Percentiles rank a stretch among this genome's conserved stretches.
Evolutionary conservation across 306 rosid genomes (phyloP).

Genomic region (Dryas octopetala): DNA sequence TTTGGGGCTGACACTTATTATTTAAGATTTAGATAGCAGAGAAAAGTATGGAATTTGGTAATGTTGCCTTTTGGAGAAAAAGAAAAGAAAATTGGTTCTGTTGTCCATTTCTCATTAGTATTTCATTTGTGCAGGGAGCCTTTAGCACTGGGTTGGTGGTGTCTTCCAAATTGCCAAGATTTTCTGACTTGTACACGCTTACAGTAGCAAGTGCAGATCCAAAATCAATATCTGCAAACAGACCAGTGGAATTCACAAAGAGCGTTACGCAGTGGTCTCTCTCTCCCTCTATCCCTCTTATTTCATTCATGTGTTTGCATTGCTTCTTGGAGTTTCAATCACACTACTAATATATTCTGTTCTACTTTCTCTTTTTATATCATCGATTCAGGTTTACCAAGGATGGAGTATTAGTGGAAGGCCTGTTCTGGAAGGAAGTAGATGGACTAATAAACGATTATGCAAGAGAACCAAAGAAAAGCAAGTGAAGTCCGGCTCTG

Average conservation of each 20-base stretch:
- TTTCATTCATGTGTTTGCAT: not conserved
- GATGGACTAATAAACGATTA: slow-evolving; percentile 52
- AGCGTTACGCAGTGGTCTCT: slow-evolving; percentile 54
- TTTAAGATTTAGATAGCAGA: not conserved
- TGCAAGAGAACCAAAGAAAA: slow-evolving; percentile 54
- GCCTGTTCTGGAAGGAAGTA: slow-evolving; percentile 63
- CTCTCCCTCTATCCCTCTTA: not conserved
- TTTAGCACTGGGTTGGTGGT: slow-evolving; percentile 54
- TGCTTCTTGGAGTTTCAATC: slow-evolving; percentile 1
- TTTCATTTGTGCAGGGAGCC: slow-evolving; percentile 40
- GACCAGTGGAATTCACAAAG: slow-evolving; percentile 47
- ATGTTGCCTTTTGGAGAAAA: not conserved
- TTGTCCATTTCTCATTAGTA: not conserved
- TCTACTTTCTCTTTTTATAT: not conserved
- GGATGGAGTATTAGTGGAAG: slow-evolving; percentile 63
- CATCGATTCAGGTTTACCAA: slow-evolving; percentile 53
- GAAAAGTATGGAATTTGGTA: not conserved
- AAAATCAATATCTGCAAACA: slow-evolving; percentile 60
- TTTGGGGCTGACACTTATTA: not conserved
- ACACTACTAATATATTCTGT: not conserved
- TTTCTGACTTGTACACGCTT: slow-evolving; percentile 58
- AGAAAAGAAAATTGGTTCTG: not conserved
- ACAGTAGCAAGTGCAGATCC: slow-evolving; percentile 65
- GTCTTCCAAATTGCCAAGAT: slow-evolving; percentile 66
- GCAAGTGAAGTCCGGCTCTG: slow-evolving; percentile 9